Base-by-base conservation (phyloP, 1,284 basidiomycete genomes). In the Butyriboletus appendiculatus region DNA sequence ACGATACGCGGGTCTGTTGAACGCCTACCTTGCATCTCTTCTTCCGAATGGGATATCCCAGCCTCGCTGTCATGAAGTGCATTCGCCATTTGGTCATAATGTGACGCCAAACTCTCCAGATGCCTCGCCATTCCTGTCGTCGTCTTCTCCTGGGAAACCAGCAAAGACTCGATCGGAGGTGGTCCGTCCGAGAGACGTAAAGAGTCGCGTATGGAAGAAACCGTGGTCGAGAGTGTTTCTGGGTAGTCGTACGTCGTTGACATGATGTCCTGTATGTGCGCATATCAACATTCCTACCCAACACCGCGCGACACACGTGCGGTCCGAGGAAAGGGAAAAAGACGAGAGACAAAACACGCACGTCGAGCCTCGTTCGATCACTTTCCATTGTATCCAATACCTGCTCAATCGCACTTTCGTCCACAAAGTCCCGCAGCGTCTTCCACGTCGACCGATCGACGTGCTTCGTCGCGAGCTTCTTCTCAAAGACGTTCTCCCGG, bases 371-470 rank as follows among this genome's bases (percentile, higher is more conserved):
- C 56, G 73, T 76, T 37, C 88, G 75, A 54, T 90, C 87, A 53
- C 74, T 77, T 60, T 92, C 90, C 50, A 92, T 81, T 2, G 76
- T 77, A 50, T 92, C 90, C 47, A 88, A 64, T 18, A 84, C 77
- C 52, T 88, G 85, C 53, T 92, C 90, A 41, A 92, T 85, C 10
- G 82, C 85, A 33, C 83, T 78, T 61, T 92, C 90, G 62, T 91
- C 88, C 28, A 91, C 86, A 69, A 92, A 92, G 64, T 92, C 89
- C 32, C 90, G 77, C 42, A 92, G 63, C 0, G 86, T 88, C 76
- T 90, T 92, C 90, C 90, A 92, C 42, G 73, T 76, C 38, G 74
- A 77, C 53, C 84, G 74, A 58, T 88, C 85, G 24, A 67, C 62
- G 16, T 65, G 61, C 53, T 62, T 73, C 41, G 60, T 68, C 61